Percentiles rank a stretch among this genome's conserved stretches.
Conservation (phyloP, 164 flowering plant species). For the Chloranthus sessilifolius region DNA sequence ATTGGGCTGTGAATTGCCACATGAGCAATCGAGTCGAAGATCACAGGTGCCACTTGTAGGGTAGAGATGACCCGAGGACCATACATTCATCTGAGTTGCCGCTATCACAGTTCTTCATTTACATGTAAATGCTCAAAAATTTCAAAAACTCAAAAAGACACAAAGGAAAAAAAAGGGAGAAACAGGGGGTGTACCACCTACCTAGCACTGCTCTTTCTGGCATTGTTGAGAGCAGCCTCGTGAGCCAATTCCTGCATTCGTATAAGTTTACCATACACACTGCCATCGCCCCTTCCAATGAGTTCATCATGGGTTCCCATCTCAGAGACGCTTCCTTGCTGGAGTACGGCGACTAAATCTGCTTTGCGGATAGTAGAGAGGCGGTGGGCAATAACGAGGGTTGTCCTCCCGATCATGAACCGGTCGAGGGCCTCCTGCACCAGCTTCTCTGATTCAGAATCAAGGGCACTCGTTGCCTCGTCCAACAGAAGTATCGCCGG, state of each 20-base stretch:
- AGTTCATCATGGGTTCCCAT: conserved; percentile 92
- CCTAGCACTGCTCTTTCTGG: conserved; percentile 97
- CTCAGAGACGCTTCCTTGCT: conserved; percentile 87
- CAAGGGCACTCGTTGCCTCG: conserved; percentile 98
- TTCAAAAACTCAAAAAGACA: background rate
- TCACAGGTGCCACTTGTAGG: too few species aligned
- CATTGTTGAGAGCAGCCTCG: conserved; percentile 71
- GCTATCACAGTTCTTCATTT: too few species aligned
- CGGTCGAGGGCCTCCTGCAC: conserved; percentile 97
- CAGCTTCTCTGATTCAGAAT: conserved; percentile 91
- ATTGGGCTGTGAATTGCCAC: too few species aligned
- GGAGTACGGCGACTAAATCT: conserved; percentile 89
- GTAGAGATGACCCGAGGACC: too few species aligned
- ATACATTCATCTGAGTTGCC: too few species aligned
- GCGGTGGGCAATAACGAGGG: conserved; percentile 95
- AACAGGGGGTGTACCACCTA: conserved; percentile 14
- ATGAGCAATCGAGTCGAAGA: too few species aligned
- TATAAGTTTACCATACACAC: conserved; percentile 86
- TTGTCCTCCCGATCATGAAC: conserved; percentile 96
- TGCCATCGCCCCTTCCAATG: conserved; percentile 71
- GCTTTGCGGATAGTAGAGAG: conserved; percentile 95
- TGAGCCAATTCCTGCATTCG: conserved; percentile 90
- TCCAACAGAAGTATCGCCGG: conserved; percentile 91
- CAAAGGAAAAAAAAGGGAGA: conserved; percentile 4
- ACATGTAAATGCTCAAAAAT: too few species aligned